Evolutionary conservation across 1,284 basidiomycete genomes (phyloP), one percentile per base, ranked within the genome.

Genomic region (Quambalaria eucalypti): DNA sequence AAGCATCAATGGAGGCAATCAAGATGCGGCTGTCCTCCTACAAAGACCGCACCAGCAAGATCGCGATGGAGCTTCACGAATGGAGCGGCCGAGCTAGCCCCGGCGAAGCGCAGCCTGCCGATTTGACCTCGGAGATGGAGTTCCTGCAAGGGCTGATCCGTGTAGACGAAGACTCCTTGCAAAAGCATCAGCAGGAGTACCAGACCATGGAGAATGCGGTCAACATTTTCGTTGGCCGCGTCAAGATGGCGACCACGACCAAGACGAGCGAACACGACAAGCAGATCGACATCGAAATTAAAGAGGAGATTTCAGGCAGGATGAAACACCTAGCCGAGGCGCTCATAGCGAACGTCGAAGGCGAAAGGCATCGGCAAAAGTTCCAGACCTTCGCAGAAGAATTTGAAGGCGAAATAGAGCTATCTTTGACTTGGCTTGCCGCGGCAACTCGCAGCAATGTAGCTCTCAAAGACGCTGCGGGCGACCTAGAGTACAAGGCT

Each of bases 201-300:
- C 82, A 83, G 65, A 82, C 83, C 8, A 85, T 88, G 8, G 81
- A 80, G 54, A 89, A 89, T 69, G 84, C 87, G 12, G 81, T 80
- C 50, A 84, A 84, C 31, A 86, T 90, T 79, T 87, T 93, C 68
- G 85, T 89, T 28, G 87, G 86, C 8, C 85, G 86, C 29, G 81
- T 95, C 62, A 83, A 85, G 26, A 87, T 87, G 10, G 83, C 87
- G 28, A 84, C 85, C 49, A 86, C 90, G 70, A 81, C 88, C 48
- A n/a, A n/a, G n/a, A n/a, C n/a, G n/a, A 83, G 88, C 60, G 84
- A 84, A 64, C 78, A 90, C 46, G 88, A 91, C 64, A 84, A 86
- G n/a, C 74, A 82, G 26, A 82, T 82, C 60, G 75, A 84, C 16
- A 85, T 87, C 55, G 85, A 83, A 57, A 78, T 93, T 67, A 85